Evolutionary conservation across 495 filamentous ascomycete genomes (phyloP).

Genomic region (Neurospora sp.): DNA sequence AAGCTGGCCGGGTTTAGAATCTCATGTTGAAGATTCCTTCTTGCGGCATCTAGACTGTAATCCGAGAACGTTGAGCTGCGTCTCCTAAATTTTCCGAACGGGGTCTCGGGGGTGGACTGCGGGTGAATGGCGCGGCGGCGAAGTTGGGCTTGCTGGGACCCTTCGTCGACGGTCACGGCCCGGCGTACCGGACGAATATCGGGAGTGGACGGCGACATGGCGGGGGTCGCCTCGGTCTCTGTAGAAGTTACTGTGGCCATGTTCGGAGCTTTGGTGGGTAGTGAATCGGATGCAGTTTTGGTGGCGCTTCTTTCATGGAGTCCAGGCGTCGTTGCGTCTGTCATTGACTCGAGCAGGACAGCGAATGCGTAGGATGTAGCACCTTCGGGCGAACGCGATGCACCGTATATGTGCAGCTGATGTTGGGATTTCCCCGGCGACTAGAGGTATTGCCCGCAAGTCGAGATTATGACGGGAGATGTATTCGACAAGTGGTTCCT

Average conservation of each 20-base stretch:
- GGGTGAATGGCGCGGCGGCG: constrained; percentile 3
- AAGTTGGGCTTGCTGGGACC: constrained; percentile 7
- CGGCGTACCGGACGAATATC: constrained; percentile 22
- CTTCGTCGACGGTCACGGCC: constrained; percentile 25
- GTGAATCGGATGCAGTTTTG: neutral
- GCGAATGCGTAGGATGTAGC: neutral
- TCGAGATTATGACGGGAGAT: neutral
- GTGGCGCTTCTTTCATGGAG: neutral
- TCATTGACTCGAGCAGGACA: neutral
- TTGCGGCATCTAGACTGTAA: constrained; percentile 54
- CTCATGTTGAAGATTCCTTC: constrained; percentile 57
- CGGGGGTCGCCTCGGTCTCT: constrained; percentile 7
- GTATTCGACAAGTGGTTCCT: neutral
- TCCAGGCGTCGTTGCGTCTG: neutral
- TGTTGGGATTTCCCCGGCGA: neutral
- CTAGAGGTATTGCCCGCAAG: neutral
- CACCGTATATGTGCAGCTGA: neutral
- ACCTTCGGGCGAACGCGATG: neutral
- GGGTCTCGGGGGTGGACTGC: constrained; percentile 12
- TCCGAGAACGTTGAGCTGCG: constrained; percentile 71
- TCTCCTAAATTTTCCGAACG: constrained; percentile 33
- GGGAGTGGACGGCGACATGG: constrained; percentile 11
- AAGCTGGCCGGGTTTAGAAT: constrained; percentile 55
- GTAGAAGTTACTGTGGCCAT: neutral
- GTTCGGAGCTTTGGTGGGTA: neutral